Evolutionary conservation across 2,329 filamentous ascomycete genomes (phyloP).

Genomic region (Pseudofabraea citricarpa): DNA sequence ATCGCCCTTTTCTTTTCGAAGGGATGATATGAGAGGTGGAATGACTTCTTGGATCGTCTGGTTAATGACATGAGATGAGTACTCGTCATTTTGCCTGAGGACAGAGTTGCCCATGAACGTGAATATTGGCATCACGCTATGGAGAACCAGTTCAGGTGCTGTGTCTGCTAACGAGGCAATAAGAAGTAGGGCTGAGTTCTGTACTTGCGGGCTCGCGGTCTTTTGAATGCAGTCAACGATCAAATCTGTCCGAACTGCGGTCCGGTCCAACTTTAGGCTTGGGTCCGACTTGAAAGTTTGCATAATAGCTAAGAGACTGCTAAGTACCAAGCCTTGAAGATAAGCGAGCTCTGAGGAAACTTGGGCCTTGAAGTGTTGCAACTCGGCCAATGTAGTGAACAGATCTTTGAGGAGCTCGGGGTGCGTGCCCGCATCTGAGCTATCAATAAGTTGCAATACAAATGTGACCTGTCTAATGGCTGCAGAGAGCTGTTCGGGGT

Average conservation of each 20-base stretch:
- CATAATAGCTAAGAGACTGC: constrained; percentile 79
- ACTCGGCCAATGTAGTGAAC: constrained; percentile 79
- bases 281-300: constrained; percentile 64
- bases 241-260: constrained; percentile 79
- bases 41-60: constrained; percentile 93
- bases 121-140: constrained; percentile 98
- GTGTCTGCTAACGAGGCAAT: constrained; percentile 83
- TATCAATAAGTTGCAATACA: constrained; percentile 83
- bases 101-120: constrained; percentile 95
- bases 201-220: constrained; percentile 86
- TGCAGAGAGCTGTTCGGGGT: constrained; percentile 59
- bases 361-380: constrained; percentile 78
- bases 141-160: constrained; percentile 84
- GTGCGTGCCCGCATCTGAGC: constrained; percentile 69
- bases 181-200: constrained; percentile 83
- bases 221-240: constrained; percentile 93
- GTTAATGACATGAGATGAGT: constrained; percentile 92
- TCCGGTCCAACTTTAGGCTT: constrained; percentile 65
- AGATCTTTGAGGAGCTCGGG: constrained; percentile 72
- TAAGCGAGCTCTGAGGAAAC: constrained; percentile 86
- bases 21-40: constrained; percentile 80
- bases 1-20: constrained; percentile 74
- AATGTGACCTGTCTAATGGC: constrained; percentile 76
- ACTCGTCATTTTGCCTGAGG: constrained; percentile 89
- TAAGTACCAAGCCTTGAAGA: constrained; percentile 77